A percentile compares a stretch with the other conserved stretches of the same genome.
phyloP scores from a whole-genome alignment of 768 basidiomycete genomes.

The Tubosaeta sp. region DNA sequence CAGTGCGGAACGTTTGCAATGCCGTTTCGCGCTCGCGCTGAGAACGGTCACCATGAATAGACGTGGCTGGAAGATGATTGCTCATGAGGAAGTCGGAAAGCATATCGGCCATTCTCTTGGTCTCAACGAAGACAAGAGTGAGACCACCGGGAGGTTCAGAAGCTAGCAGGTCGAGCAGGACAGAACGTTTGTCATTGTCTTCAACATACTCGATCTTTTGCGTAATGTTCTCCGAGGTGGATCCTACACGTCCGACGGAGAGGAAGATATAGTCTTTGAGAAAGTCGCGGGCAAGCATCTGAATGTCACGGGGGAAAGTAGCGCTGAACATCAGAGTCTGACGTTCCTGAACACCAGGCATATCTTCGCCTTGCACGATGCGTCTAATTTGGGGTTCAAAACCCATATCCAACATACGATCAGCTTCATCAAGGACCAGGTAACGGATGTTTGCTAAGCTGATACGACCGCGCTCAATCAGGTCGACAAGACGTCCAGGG shows the following conservation, averaged over 20 bases:
- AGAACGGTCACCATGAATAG: slow-evolving; percentile 96
- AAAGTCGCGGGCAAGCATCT: slow-evolving; percentile 93
- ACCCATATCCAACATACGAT: slow-evolving; percentile 99
- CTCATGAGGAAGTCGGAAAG: slow-evolving; percentile 91
- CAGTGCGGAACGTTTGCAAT: slow-evolving; percentile 90
- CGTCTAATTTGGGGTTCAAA: slow-evolving; percentile 99
- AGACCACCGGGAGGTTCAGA: slow-evolving; percentile 70
- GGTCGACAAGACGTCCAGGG: slow-evolving; percentile 94
- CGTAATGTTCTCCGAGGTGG: slow-evolving; percentile 98
- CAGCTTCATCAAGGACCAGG: slow-evolving; percentile 97
- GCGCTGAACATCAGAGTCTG: slow-evolving; percentile 99
- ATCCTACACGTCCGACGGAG: slow-evolving; percentile 96
- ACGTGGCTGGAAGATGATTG: slow-evolving; percentile 84
- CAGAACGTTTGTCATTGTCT: slow-evolving; percentile 94
- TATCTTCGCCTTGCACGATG: slow-evolving; percentile 97
- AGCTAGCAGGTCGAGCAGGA: slow-evolving; percentile 88
- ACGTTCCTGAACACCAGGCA: slow-evolving; percentile 88
- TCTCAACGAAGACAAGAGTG: slow-evolving; percentile 97
- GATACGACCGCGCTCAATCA: slow-evolving; percentile 97
- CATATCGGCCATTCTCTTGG: slow-evolving; percentile 99
- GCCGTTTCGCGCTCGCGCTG: slow-evolving; percentile 98
- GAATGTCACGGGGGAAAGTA: slow-evolving; percentile 98
- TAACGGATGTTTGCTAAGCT: slow-evolving; percentile 95
- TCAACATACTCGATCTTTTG: slow-evolving; percentile 99
- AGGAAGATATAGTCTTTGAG: slow-evolving; percentile 99